These are phyloP conservation scores for Pouteria glomerata DNA, from an alignment of 148 eudicot species.

Conservation along the genomic window DNA sequence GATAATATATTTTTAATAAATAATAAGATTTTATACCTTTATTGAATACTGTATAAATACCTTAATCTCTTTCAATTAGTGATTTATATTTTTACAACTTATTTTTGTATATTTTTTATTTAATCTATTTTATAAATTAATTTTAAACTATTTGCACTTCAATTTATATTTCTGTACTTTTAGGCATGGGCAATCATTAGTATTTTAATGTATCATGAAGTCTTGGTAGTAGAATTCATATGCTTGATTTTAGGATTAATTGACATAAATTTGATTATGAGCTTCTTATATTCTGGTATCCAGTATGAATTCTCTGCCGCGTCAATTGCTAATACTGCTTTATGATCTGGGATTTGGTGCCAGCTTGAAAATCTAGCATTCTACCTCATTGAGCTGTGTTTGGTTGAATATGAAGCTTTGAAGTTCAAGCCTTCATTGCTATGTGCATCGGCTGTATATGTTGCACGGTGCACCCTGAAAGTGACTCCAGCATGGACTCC, in stretches of 20 bases:
- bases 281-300: not conserved
- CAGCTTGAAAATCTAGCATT: conserved; percentile 88
- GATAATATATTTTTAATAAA: no score
- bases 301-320: not conserved
- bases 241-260: not conserved
- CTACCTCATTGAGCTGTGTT: conserved; percentile 84
- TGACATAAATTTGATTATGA: no score
- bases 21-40: no score
- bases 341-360: conserved; percentile 7
- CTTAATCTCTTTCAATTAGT: no score
- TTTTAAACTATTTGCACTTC: no score
- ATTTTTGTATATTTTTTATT: no score
- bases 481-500: conserved; percentile 65
- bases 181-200: no score
- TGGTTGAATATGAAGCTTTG: conserved; percentile 70
- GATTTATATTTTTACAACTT: no score
- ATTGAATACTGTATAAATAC: no score
- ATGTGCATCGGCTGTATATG: conserved; percentile 84
- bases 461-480: conserved; percentile 67
- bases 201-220: no score
- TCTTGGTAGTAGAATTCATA: not conserved
- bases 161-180: no score
- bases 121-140: no score
- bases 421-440: conserved; percentile 74
- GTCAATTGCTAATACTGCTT: not conserved